A percentile compares a stretch with the other conserved stretches of the same genome.
These are phyloP conservation scores for Pinus tabuliformis DNA, from an alignment of 75 land plant species.

Conservation along the genomic window DNA sequence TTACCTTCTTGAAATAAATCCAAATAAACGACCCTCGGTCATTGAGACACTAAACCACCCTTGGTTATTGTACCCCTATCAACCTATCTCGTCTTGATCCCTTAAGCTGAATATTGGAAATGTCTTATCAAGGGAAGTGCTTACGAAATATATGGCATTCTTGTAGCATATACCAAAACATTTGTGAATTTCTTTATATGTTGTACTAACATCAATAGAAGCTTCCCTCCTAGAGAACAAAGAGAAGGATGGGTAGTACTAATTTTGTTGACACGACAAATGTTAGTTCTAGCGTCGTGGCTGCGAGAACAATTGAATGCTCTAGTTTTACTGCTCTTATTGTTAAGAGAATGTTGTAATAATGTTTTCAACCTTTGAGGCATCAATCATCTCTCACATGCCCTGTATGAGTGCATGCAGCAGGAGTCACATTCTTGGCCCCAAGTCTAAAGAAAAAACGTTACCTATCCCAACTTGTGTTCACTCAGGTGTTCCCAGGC, in stretches of 20 bases:
- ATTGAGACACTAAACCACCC: constrained; percentile 86
- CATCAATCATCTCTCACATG: neutral
- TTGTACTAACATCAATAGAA: constrained; percentile 6
- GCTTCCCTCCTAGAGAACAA: constrained; percentile 5
- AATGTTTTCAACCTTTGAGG: neutral
- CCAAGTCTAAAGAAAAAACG: neutral
- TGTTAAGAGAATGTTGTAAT: constrained; percentile 1
- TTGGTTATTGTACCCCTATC: constrained; percentile 96
- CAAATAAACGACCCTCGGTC: constrained; percentile 82
- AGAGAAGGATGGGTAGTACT: constrained; percentile 3
- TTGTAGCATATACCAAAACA: constrained; percentile 12
- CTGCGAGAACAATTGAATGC: neutral
- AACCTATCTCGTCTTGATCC: constrained; percentile 92
- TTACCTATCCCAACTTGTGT: neutral
- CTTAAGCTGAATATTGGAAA: too few species aligned
- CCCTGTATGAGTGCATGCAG: neutral
- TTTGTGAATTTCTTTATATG: constrained; percentile 12
- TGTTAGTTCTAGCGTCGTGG: neutral
- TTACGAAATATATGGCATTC: constrained; percentile 6
- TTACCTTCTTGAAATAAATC: constrained; percentile 83
- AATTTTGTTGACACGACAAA: constrained; percentile 2
- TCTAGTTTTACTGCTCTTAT: neutral
- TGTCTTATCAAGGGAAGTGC: neutral
- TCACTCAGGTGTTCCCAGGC: constrained; percentile 5
- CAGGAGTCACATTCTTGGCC: neutral